phyloP scores from a whole-genome alignment of 305 asterid genomes.

The Solanum hybrid region DNA sequence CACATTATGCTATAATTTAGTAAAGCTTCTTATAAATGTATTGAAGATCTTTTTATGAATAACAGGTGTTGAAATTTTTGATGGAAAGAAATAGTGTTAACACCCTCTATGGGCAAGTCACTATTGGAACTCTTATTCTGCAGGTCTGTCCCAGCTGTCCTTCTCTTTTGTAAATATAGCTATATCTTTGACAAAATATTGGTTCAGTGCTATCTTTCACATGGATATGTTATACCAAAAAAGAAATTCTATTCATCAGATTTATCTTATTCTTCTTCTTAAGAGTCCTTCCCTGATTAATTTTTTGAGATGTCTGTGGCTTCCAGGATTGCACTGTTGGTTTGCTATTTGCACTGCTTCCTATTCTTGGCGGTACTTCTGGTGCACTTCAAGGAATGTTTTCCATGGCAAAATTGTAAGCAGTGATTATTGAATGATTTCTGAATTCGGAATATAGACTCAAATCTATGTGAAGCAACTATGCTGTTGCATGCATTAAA shows the following conservation, averaged over 20 bases:
- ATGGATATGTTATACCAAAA: not conserved
- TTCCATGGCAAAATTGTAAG: slow-evolving; percentile 67
- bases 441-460: not conserved
- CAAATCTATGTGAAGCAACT: not conserved
- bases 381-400: slow-evolving; percentile 64
- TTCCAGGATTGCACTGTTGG: slow-evolving; percentile 84
- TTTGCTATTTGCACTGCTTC: slow-evolving; percentile 77
- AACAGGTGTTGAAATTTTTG: slow-evolving; percentile 70
- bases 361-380: slow-evolving; percentile 77
- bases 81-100: slow-evolving; percentile 67
- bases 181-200: not conserved
- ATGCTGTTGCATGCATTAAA: not conserved
- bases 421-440: not conserved
- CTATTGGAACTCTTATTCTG: slow-evolving; percentile 67
- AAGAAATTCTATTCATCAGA: not conserved
- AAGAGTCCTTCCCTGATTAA: not conserved
- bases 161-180: not conserved
- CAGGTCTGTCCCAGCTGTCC: slow-evolving; percentile 39
- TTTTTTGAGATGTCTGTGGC: slow-evolving; percentile 10
- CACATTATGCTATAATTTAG: not conserved
- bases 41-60: slow-evolving; percentile 5
- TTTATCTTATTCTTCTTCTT: not conserved
- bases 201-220: not conserved
- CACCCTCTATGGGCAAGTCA: slow-evolving; percentile 72
- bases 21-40: not conserved